Evolutionary conservation across 2,329 filamentous ascomycete species (phyloP), one percentile per base, ranked within the genome.

Genomic region (Proliferodiscus dingleyae): DNA sequence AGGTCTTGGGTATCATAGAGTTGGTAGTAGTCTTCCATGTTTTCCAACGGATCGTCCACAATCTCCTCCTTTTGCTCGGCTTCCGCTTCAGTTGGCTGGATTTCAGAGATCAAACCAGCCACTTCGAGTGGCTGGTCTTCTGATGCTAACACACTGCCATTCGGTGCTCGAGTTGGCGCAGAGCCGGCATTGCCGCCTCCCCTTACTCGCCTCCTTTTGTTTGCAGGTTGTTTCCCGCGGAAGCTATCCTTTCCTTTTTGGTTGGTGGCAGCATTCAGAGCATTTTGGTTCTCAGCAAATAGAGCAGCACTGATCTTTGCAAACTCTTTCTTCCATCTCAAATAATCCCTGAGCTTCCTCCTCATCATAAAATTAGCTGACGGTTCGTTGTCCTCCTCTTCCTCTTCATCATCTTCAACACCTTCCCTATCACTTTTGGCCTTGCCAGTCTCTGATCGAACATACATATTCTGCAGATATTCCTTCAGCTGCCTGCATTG

Each of bases 21-120:
- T 64, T 93, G 80, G 63, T 90, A 97, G 68, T 85, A 93, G 55
- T 91, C 85, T 53, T 96, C 90, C 85, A 93, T 91, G 61, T 95
- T 79, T 38, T 95, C 86, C 6, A 96, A 73, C 1, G 88, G 85
- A 64, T 97, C 93, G 4, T 80, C 71, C 2, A 81, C 73, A 19
- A 94, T 74, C 47, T 91, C 87, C 3, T 82, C 77, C 62, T 91
- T 94, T 55, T 89, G 81, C 33, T 78, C 74, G 15, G 81, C 76
- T 62, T 94, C 89, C 28, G 80, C 74, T 55, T 88, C 87, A 0
- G 84, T 89, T n/a, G 87, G 81, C 55, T 87, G 80, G 2, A 96
- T 80, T 56, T 93, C 87, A 10, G 85, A 83, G 69, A 96, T 83
- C 7, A 97, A 74, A 43, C 81, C 82, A 8, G 87, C 83, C 11